phyloP scores from a whole-genome alignment of 306 rosid species.

The Malus asiatica region DNA sequence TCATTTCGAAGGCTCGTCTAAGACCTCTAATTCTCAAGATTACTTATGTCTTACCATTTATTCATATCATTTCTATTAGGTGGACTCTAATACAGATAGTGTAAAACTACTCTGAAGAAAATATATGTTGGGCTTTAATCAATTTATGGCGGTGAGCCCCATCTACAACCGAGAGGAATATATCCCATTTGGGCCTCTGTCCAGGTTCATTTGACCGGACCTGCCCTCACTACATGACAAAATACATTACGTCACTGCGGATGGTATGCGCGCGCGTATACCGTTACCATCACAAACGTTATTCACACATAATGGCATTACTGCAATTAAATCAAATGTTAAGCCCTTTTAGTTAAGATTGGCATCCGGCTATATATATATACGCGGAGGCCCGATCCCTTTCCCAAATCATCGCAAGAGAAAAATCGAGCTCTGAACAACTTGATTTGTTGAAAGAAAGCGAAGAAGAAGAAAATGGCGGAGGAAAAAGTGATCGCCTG shows the following conservation, averaged over 20 bases:
- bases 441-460: background rate
- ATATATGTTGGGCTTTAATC: too few relatives aligned
- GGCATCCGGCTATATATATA: background rate
- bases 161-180: background rate
- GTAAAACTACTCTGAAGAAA: too few relatives aligned
- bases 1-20: too few relatives aligned
- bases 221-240: background rate
- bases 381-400: background rate
- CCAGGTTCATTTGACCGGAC: too few relatives aligned
- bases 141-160: background rate
- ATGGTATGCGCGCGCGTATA: background rate
- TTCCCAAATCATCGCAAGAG: background rate
- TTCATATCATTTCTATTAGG: too few relatives aligned
- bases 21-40: too few relatives aligned
- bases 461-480: constrained; percentile 9
- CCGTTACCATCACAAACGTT: too few relatives aligned
- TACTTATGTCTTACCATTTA: too few relatives aligned
- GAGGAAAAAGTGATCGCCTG: constrained; percentile 47
- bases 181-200: background rate
- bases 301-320: background rate
- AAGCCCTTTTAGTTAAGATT: too few relatives aligned
- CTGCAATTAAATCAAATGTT: background rate
- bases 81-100: too few relatives aligned
- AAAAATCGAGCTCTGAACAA: background rate
- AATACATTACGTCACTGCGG: background rate